Base-by-base conservation (phyloP, 441 rosid genomes). In the Hura crepitans region DNA sequence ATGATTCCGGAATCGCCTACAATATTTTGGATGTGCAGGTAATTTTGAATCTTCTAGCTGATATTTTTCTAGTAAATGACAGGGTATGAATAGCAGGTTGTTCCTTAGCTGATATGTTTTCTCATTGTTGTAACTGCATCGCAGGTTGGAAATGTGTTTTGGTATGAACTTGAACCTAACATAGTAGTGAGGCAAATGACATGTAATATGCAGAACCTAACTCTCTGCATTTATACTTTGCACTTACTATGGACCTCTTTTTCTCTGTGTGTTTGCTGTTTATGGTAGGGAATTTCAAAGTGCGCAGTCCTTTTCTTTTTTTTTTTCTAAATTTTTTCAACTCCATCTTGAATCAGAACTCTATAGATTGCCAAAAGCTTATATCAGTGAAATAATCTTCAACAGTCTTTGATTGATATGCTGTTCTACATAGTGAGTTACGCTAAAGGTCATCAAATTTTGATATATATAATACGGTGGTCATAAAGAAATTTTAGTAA, bases 21-120 rank as follows among this genome's bases (percentile, higher is more conserved):
- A 87, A 87, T 69, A 72, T 87, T 70, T 74, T 85, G 84, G 86
- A 87, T 74, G 74, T 84, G 64, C 79, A 82, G 92, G 92, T 85
- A 76, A 60, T 22, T 35, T 77, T 20, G n/a, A 23, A 28, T 33
- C 56, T 28, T 17, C 17, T 69, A 17, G 17, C 31, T 51, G 11
- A 33, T 47, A n/a, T 57, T 31, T 35, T 43, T 2, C 25, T 5
- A 28, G 50, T 61, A 11, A 58, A 69, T 14, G 33, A 59, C 12
- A 33, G 45, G 3, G 22, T 46, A 31, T 45, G 43, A 43, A 33
- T 5, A 51, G 42, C 1, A 43, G 49, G 18, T 60, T 49, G 25
- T 49, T 58, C 33, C 30, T 30, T 58, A 15, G 53, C 61, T 54
- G 54, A 30, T n/a, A n/a, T n/a, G n/a, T n/a, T n/a, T n/a, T 9